Base-by-base conservation (phyloP, 306 rosid genomes). In the Macrotyloma uniflorum region DNA sequence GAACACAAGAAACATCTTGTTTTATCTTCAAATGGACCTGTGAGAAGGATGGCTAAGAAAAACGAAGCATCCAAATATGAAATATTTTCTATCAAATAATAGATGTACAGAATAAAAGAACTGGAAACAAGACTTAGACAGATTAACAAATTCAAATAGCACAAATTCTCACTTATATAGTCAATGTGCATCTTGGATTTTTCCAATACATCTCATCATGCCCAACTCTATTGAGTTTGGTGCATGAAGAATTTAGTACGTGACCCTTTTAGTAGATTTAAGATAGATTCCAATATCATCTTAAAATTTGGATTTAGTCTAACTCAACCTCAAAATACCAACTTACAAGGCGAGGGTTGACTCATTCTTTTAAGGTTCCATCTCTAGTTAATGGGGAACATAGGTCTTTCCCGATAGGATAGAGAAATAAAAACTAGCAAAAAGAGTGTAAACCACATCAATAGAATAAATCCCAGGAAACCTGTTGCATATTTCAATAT, bases 401-500 rank as follows among this genome's bases (percentile, higher is more conserved):
- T 36, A 1, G 42, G 40, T 9, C 3, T 36, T 36, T 8, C 42
- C 12, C 3, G 10, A 8, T 4, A 30, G 33, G 3, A 36, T 9
- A 36, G 7, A 36, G 42, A 13, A 24, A 36, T 74, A 1, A 54
- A 6, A 43, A 53, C 64, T 63, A 51, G 45, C 10, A 69, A 7
- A 58, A 68, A 20, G 50, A 55, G 22, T 55, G 70, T 43, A 66
- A 65, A 53, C 40, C 61, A 50, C 42, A 28, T 42, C 50, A 72
- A 33, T 18, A 63, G 28, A 35, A 67, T 55, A 59, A 47, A 67
- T 50, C 46, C 64, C 28, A 33, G 14, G 11, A 24, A 68, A 69
- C 53, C 70, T 42, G 58, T 47, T 28, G 70, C 53, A 54, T n/a
- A 65, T 77, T 77, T 70, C 49, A 77, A n/a, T 54, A 77, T 64